Base-by-base conservation (phyloP, 108 stramenopile species). In the Pseudonitzschia delicatissima region DNA sequence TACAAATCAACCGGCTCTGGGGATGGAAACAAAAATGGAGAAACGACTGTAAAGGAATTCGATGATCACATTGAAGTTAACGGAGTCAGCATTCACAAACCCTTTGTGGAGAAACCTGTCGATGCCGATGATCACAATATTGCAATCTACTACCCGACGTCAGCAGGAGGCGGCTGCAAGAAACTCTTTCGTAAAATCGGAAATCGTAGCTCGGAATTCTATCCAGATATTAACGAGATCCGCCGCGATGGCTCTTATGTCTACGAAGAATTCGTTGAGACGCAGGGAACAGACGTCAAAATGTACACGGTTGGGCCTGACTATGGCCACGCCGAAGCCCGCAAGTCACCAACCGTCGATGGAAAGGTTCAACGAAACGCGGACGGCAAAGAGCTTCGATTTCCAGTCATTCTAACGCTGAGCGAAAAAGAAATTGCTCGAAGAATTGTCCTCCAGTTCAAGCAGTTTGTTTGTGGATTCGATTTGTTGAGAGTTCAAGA, bases 51-150 rank as follows among this genome's bases (percentile, higher is more conserved):
- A 7, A 79, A 78, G 34, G 97, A 98, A 65, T 84, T 83, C 74
- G 97, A 98, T 52, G 97, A 98, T 77, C 92, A 90, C 66, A 95
- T 98, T 49, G 92, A 93, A 74, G 79, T 98, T 29, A 95, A 96
- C 66, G 96, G 96, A n/a, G 77, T 92, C 18, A 66, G 53, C 33
- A 91, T 99, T 51, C 73, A 98, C 82, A 99, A 99, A 73, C 99
- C 99, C 7, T 98, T 99, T 66, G 98, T 99, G 6, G 99, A 99
- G 73, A 99, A 99, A 79, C 99, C 99, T 2, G 96, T 97, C 6
- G 91, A 99, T 75, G 96, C 97, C 5, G 99, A 99, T 67, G 97
- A 99, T 77, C 99, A 99, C 72, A 98, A 98, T 78, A 92, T 99
- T 74, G 73, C 89, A 72, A 87, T 97, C 44, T 99, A 99, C 71